Conservation (phyloP, 2,329 filamentous ascomycete species). For the Aspergillus ibericus region DNA sequence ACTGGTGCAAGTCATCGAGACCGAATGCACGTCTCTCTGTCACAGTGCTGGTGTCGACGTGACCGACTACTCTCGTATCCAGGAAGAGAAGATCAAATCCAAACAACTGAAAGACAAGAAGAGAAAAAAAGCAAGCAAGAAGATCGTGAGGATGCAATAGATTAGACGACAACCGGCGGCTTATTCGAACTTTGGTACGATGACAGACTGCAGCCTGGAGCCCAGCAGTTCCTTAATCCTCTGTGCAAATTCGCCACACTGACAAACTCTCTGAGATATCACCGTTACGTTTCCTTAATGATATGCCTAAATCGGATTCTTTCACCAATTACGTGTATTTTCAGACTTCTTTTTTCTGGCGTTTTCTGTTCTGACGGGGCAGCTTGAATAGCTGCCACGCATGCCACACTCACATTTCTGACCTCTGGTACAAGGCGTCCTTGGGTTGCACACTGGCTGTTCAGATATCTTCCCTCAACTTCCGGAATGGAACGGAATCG, state of each 20-base stretch:
- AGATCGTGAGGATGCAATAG: conserved; percentile 9
- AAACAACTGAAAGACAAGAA: conserved; percentile 23
- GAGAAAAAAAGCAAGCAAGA: conserved; percentile 23
- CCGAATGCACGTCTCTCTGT: conserved; percentile 40
- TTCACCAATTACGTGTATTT: background rate
- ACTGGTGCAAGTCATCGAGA: conserved; percentile 40
- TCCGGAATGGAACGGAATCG: background rate
- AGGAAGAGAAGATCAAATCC: conserved; percentile 23
- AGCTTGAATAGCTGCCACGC: background rate
- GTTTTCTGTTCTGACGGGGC: background rate
- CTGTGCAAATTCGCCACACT: background rate
- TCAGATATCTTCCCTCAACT: background rate
- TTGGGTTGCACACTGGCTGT: background rate
- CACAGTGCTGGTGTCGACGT: conserved; percentile 37
- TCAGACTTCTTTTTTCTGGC: background rate
- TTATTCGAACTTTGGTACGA: background rate
- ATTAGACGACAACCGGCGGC: background rate
- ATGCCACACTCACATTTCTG: background rate
- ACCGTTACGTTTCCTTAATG: conserved; percentile 7
- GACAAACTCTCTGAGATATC: background rate
- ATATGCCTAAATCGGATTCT: background rate
- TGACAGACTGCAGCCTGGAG: conserved; percentile 3
- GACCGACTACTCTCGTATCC: conserved; percentile 28
- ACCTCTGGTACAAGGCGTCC: background rate
- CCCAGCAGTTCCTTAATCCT: background rate